Base-by-base conservation (phyloP, 2,329 filamentous ascomycete genomes). In the Diaporthe sp. region DNA sequence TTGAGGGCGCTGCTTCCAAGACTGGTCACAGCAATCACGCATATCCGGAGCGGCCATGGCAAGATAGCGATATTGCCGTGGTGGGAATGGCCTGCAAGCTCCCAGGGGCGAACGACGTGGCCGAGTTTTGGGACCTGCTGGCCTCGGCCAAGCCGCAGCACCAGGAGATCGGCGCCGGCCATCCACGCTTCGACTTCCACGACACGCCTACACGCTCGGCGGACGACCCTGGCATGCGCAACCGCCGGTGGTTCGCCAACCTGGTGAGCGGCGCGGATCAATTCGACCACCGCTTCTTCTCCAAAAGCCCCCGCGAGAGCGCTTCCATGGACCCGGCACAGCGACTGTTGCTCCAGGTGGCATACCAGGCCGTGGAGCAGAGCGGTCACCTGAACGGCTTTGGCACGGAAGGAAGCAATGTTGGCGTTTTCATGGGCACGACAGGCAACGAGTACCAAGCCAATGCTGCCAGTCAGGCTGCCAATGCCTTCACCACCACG, bases 281-380 rank as follows among this genome's bases (percentile, higher is more conserved):
- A 1, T 86, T 86, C 74, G 86, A 87, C 76, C 80, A 84, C 60
- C 77, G 79, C 2, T 87, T 87, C 80, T 87, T 87, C 80, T 81
- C 82, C 37, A 83, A 83, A 22, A 82, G 76, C 25, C 77, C 83
- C 4, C 81, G 82, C 9, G 85, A 86, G 79, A 80, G 79, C 22
- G 79, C 79, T 10, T 78, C 82, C 1, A 84, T 83, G 77, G 85
- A 87, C 75, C 85, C 85, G 8, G 83, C 86, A 72, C 84, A 85
- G 47, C 81, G 85, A 6, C 70, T 82, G 3, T 47, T 83, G 1
- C 80, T 87, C 3, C 83, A 87, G 75, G 81, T 80, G 0, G 83
- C 85, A 0, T 88, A 87, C 77, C 83, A 88, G 60, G 83, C 83
- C 0, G 75, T 85, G 1, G 82, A 83, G 73, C 73, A 77, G 34